Evolutionary conservation across 1,284 basidiomycete genomes (phyloP).

Genomic region (Paramarasmius palmivorus): DNA sequence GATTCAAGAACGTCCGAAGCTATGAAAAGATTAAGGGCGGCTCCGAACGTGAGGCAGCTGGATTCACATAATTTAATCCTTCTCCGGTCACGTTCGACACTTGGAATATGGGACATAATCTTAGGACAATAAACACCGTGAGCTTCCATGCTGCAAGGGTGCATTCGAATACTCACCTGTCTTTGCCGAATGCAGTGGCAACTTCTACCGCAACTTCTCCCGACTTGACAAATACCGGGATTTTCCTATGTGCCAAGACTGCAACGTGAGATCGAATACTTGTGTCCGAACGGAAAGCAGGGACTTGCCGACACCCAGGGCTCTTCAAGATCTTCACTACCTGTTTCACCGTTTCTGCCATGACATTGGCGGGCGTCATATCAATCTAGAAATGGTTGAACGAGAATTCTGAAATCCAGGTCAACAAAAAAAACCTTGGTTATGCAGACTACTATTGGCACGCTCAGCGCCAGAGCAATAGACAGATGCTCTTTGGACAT

Average conservation of each 20-base stretch:
- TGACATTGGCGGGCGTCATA: constrained; percentile 93
- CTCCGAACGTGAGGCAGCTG: neutral
- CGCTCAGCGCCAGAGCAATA: constrained; percentile 90
- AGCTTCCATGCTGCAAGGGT: neutral
- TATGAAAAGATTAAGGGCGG: constrained; percentile 27
- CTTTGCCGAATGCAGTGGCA: constrained; percentile 69
- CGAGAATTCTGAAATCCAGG: constrained; percentile 5
- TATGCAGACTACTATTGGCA: constrained; percentile 92
- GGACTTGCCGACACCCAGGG: constrained; percentile 82
- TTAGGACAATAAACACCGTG: constrained; percentile 27
- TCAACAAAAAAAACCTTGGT: constrained; percentile 71
- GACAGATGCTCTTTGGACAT: constrained; percentile 99
- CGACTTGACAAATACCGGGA: constrained; percentile 76
- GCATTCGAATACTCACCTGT: constrained; percentile 47
- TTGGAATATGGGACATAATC: constrained; percentile 91
- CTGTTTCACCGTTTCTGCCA: constrained; percentile 90
- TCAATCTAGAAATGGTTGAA: constrained; percentile 66
- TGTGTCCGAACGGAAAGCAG: constrained; percentile 1
- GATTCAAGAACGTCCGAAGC: constrained; percentile 84
- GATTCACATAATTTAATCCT: constrained; percentile 75
- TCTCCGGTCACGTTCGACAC: constrained; percentile 95
- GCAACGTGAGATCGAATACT: neutral
- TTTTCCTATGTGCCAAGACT: constrained; percentile 50
- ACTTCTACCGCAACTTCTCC: constrained; percentile 79
- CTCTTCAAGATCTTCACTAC: constrained; percentile 91